Percentiles rank a stretch among this genome's conserved stretches.
phyloP scores from a whole-genome alignment of 805 yeast genomes.

The Cyberlindnera suaveolens region DNA sequence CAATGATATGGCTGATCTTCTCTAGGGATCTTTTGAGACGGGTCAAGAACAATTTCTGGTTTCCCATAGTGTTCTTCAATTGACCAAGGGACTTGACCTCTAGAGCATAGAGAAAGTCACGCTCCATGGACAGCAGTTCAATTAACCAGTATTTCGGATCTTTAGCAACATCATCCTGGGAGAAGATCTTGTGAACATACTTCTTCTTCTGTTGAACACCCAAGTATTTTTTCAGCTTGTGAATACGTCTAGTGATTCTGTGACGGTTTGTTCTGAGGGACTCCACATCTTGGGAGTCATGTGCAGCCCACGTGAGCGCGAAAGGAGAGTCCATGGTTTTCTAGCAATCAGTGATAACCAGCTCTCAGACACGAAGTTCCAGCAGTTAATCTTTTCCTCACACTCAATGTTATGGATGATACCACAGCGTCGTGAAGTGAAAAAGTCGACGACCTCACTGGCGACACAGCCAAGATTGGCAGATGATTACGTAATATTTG shows the following conservation, averaged over 20 bases:
- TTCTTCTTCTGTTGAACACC: conserved; percentile 60
- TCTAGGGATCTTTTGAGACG: conserved; percentile 61
- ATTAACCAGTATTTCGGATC: conserved; percentile 52
- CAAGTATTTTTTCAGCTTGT: conserved; percentile 58
- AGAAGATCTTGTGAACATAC: conserved; percentile 45
- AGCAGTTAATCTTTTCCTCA: too few species aligned
- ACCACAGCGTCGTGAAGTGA: too few species aligned
- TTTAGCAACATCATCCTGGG: conserved; percentile 40
- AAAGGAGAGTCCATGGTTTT: conserved; percentile 1
- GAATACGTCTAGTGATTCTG: conserved; percentile 52
- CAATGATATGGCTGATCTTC: conserved; percentile 35
- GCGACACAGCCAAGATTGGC: too few species aligned
- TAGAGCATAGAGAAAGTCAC: conserved; percentile 65
- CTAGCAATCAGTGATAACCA: too few species aligned
- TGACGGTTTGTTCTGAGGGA: conserved; percentile 28
- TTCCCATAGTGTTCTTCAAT: conserved; percentile 33
- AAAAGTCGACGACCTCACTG: too few species aligned
- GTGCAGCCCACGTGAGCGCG: conserved; percentile 1
- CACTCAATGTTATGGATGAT: too few species aligned
- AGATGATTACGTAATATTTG: too few species aligned
- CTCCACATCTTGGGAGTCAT: background rate
- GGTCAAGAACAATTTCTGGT: conserved; percentile 48
- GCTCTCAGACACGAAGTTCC: too few species aligned
- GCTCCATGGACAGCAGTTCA: conserved; percentile 64
- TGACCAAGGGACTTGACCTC: conserved; percentile 54